phyloP scores from a whole-genome alignment of 2,329 filamentous ascomycete species.

The Fusarium marasasianum region DNA sequence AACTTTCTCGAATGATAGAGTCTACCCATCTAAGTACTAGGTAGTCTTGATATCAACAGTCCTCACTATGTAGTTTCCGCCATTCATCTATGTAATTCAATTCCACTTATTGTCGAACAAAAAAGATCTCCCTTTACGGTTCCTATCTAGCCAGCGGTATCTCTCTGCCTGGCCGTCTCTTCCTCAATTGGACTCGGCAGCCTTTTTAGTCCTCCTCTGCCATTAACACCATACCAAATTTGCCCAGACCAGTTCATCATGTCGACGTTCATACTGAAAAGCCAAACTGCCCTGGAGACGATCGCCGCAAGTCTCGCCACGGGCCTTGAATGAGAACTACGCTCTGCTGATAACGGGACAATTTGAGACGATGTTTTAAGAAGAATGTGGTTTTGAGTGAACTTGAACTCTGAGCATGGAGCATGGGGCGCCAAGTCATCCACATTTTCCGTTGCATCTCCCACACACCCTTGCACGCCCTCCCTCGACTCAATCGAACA shows the following conservation, averaged over 20 bases:
- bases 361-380: constrained; percentile 7
- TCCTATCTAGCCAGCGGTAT: constrained; percentile 12
- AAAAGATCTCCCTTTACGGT: constrained; percentile 1
- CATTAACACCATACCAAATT: constrained; percentile 2
- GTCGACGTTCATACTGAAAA: constrained; percentile 14
- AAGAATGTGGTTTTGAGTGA: constrained; percentile 21
- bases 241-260: constrained; percentile 7
- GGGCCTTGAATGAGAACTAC: neutral
- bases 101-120: constrained; percentile 1
- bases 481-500: constrained; percentile 35
- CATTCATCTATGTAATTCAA: constrained; percentile 6
- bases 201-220: constrained; percentile 7
- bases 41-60: constrained; percentile 1
- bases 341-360: neutral
- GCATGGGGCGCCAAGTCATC: constrained; percentile 43
- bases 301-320: neutral
- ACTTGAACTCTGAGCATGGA: constrained; percentile 27
- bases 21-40: neutral
- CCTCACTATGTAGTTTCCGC: neutral
- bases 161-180: neutral
- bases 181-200: constrained; percentile 9
- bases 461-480: constrained; percentile 39
- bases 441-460: constrained; percentile 42
- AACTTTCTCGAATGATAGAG: constrained; percentile 1
- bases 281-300: neutral